These are phyloP conservation scores for Aspergillus arachidicola DNA, from an alignment of 2,329 filamentous ascomycete genomes.

Conservation along the genomic window DNA sequence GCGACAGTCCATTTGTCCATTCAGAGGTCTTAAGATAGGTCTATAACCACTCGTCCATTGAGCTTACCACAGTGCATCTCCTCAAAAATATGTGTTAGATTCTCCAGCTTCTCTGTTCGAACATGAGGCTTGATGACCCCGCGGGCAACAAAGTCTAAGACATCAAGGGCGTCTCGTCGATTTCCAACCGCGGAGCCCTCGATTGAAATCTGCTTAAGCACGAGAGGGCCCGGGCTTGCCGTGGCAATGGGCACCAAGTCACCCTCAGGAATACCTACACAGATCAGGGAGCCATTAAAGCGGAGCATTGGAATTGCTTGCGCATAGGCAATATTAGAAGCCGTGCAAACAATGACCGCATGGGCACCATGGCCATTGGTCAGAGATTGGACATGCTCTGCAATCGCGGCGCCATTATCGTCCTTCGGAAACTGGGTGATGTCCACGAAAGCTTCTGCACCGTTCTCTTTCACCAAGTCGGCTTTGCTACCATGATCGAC, in stretches of 20 bases:
- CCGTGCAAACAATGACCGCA: slow-evolving; percentile 61
- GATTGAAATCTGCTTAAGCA: not conserved
- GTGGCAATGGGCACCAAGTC: not conserved
- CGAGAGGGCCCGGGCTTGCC: not conserved
- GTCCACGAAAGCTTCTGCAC: slow-evolving; percentile 67
- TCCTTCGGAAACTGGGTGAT: slow-evolving; percentile 53
- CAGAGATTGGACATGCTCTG: slow-evolving; percentile 57
- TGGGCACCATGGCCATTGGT: slow-evolving; percentile 62
- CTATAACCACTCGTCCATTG: not conserved
- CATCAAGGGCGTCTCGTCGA: not conserved
- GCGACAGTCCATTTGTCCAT: no score
- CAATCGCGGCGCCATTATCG: slow-evolving; percentile 53
- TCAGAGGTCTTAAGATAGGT: not conserved
- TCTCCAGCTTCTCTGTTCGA: not conserved
- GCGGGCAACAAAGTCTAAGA: not conserved
- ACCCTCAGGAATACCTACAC: slow-evolving; percentile 53
- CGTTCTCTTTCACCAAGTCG: slow-evolving; percentile 57
- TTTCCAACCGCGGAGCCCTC: not conserved
- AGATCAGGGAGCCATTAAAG: slow-evolving; percentile 54
- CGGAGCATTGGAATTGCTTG: slow-evolving; percentile 50
- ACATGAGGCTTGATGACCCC: not conserved
- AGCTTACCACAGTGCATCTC: not conserved
- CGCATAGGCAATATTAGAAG: slow-evolving; percentile 52
- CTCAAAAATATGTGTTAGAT: not conserved
- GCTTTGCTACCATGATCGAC: slow-evolving; percentile 66